These are phyloP conservation scores for Beauveria brongniartii DNA, from an alignment of 2,329 filamentous ascomycete species.

Conservation along the genomic window DNA sequence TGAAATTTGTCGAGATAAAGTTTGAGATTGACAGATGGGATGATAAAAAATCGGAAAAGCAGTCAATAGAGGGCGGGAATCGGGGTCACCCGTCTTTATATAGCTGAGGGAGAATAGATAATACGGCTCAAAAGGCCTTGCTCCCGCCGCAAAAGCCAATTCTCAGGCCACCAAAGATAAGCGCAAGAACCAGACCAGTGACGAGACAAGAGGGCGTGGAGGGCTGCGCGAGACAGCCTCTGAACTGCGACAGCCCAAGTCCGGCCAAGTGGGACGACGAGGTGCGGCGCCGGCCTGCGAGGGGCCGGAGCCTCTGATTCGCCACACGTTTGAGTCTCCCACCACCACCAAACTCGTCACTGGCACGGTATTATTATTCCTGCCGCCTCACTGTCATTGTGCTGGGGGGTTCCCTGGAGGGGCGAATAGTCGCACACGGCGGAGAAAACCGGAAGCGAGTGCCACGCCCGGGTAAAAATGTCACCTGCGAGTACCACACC, in stretches of 20 bases:
- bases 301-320: conserved; percentile 5
- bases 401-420: neutral
- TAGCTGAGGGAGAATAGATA: conserved; percentile 1
- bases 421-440: neutral
- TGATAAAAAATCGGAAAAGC: neutral
- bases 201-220: neutral
- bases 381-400: conserved; percentile 3
- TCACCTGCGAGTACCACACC: conserved; percentile 7
- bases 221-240: neutral
- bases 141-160: neutral
- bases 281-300: neutral
- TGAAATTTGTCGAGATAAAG: neutral
- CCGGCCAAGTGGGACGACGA: conserved; percentile 1
- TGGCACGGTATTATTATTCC: neutral
- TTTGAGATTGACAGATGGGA: neutral
- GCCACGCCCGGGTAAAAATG: neutral
- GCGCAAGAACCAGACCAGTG: neutral
- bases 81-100: conserved; percentile 4
- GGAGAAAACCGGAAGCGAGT: conserved; percentile 9
- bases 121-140: neutral
- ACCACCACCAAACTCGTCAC: neutral
- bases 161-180: conserved; percentile 11
- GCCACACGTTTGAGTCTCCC: neutral
- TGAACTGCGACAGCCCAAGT: neutral
- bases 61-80: neutral